Conservation (phyloP, 2,329 filamentous ascomycete species). For the Zarea fungicola region DNA sequence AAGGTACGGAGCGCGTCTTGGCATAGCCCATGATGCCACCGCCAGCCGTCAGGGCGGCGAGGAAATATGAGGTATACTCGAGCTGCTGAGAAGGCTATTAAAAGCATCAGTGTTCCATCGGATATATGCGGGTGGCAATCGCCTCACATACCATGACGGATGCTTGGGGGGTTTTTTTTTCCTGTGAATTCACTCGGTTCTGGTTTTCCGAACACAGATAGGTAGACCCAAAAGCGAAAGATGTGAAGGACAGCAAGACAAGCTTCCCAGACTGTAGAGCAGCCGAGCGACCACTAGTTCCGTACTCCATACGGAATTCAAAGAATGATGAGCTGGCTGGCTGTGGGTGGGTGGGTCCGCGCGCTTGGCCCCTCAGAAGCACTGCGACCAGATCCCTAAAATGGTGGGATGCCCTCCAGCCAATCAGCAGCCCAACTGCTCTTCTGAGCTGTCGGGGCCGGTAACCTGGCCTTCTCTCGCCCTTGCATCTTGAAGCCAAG, state of each 20-base stretch:
- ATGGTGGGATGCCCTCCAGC: constrained; percentile 14
- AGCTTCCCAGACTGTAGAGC: background rate
- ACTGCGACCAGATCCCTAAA: constrained; percentile 7
- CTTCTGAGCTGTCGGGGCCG: constrained; percentile 35
- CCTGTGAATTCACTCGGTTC: too few relatives aligned
- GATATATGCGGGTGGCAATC: background rate
- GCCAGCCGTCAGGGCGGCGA: constrained; percentile 76
- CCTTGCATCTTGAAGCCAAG: constrained; percentile 6
- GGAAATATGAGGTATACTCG: constrained; percentile 63
- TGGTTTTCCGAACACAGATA: too few relatives aligned
- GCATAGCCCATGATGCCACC: constrained; percentile 86
- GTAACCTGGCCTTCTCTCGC: constrained; percentile 5
- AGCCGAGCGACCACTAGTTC: constrained; percentile 7
- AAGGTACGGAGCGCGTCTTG: constrained; percentile 80
- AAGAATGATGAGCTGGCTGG: constrained; percentile 9
- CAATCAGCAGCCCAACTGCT: constrained; percentile 25
- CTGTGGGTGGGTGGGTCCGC: constrained; percentile 1
- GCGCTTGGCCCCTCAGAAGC: constrained; percentile 11
- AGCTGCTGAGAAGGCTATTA: constrained; percentile 19
- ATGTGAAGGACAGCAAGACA: background rate
- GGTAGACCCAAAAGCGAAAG: too few relatives aligned
- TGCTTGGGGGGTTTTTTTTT: background rate
- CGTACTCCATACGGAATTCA: background rate
- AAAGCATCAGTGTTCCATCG: background rate
- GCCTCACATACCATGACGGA: background rate